A percentile compares a stretch with the other conserved stretches of the same genome.
These are phyloP conservation scores for Fusarium newnesense DNA, from an alignment of 2,329 filamentous ascomycete genomes.

Conservation along the genomic window DNA sequence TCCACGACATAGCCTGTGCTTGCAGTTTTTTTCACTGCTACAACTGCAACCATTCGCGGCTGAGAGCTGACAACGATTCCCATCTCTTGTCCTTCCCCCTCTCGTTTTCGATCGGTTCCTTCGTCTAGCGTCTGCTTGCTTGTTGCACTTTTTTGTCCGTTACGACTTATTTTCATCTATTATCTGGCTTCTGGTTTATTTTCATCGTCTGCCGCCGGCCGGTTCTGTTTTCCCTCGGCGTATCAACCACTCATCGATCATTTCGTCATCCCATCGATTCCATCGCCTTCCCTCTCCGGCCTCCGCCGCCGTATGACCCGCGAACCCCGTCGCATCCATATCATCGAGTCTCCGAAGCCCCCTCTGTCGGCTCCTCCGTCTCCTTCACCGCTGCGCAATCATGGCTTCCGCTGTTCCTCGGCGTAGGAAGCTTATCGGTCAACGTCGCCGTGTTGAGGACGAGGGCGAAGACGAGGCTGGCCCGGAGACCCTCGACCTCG, in stretches of 20 bases:
- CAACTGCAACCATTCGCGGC: conserved; percentile 34
- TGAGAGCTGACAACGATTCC: conserved; percentile 40
- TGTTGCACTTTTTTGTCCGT: conserved; percentile 33
- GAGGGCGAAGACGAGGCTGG: conserved; percentile 76
- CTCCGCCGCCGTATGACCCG: conserved; percentile 45
- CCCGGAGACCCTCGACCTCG: conserved; percentile 64
- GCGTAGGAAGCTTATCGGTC: conserved; percentile 73
- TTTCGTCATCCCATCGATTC: conserved; percentile 26
- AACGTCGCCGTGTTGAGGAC: conserved; percentile 75
- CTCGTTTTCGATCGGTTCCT: conserved; percentile 33
- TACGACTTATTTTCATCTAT: conserved; percentile 28
- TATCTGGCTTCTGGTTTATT: conserved; percentile 37
- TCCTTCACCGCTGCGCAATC: conserved; percentile 42
- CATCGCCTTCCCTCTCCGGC: conserved; percentile 26
- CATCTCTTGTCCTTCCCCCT: conserved; percentile 29
- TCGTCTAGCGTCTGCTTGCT: conserved; percentile 42
- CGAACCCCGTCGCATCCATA: conserved; percentile 40
- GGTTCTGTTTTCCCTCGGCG: conserved; percentile 36
- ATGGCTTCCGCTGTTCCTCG: conserved; percentile 56
- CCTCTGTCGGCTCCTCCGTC: conserved; percentile 45
- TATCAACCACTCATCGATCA: conserved; percentile 35
- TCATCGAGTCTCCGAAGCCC: conserved; percentile 45
- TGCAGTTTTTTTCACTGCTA: conserved; percentile 29
- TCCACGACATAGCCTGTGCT: conserved; percentile 19
- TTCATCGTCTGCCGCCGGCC: conserved; percentile 41